Percentiles rank a stretch among this genome's conserved stretches.
phyloP scores from a whole-genome alignment of 345 rosid species.

The Geranium rotundifolium region DNA sequence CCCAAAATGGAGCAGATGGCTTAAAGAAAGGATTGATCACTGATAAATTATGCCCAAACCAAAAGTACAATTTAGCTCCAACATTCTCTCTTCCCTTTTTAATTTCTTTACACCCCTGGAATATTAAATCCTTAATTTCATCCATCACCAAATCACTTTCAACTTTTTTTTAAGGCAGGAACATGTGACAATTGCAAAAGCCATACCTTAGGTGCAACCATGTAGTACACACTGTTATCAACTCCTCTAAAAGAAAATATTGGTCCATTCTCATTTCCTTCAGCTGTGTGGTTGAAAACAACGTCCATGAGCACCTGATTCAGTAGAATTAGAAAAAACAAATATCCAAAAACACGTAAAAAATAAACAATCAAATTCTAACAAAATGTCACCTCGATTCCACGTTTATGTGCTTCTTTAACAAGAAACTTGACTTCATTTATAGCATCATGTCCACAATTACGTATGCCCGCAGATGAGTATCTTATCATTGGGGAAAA shows the following conservation, averaged over 20 bases:
- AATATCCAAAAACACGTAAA: constrained; percentile 3
- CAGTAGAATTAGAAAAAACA: constrained; percentile 18
- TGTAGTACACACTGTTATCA: constrained; percentile 87
- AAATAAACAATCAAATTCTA: neutral
- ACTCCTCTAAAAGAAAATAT: constrained; percentile 78
- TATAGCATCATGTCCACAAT: constrained; percentile 58
- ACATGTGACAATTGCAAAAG: constrained; percentile 8
- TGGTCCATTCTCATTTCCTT: constrained; percentile 94
- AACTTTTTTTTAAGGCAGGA: neutral
- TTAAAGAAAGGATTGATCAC: constrained; percentile 1
- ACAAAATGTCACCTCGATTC: constrained; percentile 64
- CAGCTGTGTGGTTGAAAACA: constrained; percentile 95
- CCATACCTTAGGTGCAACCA: constrained; percentile 93
- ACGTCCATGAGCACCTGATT: constrained; percentile 88
- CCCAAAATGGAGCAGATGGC: neutral
- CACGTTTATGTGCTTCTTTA: constrained; percentile 87
- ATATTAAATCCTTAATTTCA: neutral
- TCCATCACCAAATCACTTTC: neutral
- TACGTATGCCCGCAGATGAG: constrained; percentile 48
- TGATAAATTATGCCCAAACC: neutral
- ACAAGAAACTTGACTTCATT: constrained; percentile 80
- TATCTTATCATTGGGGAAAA: constrained; percentile 94
- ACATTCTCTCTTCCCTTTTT: neutral
- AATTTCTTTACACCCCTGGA: neutral
- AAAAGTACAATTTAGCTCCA: neutral